Conservation (phyloP, 108 stramenopile species). For the Fragilaria crotonensis region DNA sequence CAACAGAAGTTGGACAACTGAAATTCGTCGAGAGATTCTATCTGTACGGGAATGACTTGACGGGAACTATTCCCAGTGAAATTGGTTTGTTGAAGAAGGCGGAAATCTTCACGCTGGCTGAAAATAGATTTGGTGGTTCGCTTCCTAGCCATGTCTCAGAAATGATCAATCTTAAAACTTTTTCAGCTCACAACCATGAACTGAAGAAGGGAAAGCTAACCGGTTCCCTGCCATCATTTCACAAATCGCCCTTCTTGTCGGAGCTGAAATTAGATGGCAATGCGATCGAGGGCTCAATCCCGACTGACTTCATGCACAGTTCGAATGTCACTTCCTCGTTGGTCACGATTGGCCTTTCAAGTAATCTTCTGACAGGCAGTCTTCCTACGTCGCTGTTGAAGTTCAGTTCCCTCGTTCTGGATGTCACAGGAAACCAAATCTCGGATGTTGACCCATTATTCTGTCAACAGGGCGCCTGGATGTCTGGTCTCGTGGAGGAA, state of each 20-base stretch:
- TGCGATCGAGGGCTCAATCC: slow-evolving; percentile 28
- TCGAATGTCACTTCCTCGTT: slow-evolving; percentile 1
- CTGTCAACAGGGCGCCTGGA: slow-evolving; percentile 3
- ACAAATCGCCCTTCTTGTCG: slow-evolving; percentile 1
- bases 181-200: slow-evolving; percentile 1
- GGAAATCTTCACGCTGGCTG: slow-evolving; percentile 9
- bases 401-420: slow-evolving; percentile 5
- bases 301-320: slow-evolving; percentile 16
- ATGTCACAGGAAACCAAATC: slow-evolving; percentile 6
- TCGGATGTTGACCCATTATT: not conserved
- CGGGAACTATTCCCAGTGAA: slow-evolving; percentile 14
- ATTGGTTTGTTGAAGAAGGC: slow-evolving; percentile 18
- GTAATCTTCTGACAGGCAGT: slow-evolving; percentile 3
- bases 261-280: slow-evolving; percentile 35
- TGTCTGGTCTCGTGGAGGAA: slow-evolving; percentile 20
- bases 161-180: slow-evolving; percentile 12
- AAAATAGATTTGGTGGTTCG: slow-evolving; percentile 16
- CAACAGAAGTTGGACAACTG: slow-evolving; percentile 7
- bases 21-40: not conserved
- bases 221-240: slow-evolving; percentile 24
- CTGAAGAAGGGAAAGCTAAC: slow-evolving; percentile 1
- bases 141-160: slow-evolving; percentile 13
- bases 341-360: not conserved
- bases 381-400: slow-evolving; percentile 1
- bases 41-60: slow-evolving; percentile 4